Evolutionary conservation across 768 basidiomycete genomes (phyloP).

Genomic region (Lactarius psammicola): DNA sequence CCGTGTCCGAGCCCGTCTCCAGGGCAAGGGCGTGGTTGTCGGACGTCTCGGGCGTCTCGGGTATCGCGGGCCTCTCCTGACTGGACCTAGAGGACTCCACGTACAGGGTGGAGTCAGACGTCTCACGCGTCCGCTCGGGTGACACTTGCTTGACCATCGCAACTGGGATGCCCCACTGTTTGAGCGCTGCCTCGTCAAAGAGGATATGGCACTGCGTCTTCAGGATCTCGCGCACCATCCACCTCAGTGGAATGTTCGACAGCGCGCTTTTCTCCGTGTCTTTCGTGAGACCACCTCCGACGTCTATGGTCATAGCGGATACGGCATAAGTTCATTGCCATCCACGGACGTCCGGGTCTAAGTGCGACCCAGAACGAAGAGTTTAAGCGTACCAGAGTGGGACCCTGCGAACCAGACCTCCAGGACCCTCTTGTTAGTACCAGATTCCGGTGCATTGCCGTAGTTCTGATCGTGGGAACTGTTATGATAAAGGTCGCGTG

Average conservation of each 20-base stretch:
- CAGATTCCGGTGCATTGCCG: no score
- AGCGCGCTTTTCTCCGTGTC: conserved; percentile 17
- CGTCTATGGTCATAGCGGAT: conserved; percentile 8
- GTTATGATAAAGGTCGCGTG: no score
- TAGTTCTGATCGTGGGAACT: no score
- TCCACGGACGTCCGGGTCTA: neutral
- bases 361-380: neutral
- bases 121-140: neutral
- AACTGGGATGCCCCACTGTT: conserved; percentile 14
- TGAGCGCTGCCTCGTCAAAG: conserved; percentile 21
- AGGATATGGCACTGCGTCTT: conserved; percentile 16
- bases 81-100: neutral
- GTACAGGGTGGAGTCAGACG: neutral
- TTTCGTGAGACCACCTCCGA: conserved; percentile 21
- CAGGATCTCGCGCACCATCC: conserved; percentile 28
- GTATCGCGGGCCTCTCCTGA: neutral
- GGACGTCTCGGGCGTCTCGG: neutral
- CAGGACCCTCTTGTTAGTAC: no score
- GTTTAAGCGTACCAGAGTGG: no score
- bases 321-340: neutral
- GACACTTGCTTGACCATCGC: neutral
- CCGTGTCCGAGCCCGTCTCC: no score
- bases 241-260: conserved; percentile 25
- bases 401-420: no score
- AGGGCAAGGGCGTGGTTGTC: neutral